Evolutionary conservation across 2,329 filamentous ascomycete species (phyloP), one percentile per base, ranked within the genome.

Genomic region (Ceratocystis huliohia): DNA sequence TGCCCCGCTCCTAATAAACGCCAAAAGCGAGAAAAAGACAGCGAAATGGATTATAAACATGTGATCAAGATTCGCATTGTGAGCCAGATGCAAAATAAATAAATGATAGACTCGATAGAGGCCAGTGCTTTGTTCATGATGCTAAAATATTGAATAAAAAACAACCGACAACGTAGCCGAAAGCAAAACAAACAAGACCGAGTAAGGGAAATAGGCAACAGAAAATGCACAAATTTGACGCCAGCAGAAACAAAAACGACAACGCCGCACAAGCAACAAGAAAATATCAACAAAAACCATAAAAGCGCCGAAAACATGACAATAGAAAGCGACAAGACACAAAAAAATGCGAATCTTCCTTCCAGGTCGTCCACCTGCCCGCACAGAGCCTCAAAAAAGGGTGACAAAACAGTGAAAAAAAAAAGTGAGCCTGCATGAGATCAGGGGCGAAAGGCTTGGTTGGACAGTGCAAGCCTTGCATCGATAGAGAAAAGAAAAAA

Each of bases 141-240:
- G 56, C 28, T 59, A 59, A 20, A 59, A 59, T 59, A 59, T 59
- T 59, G 56, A 59, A 59, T 33, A 59, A 37, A 57, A 59, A 59
- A 59, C 56, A 37, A 59, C 56, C 56, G 45, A 64, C 44, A 63
- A 66, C 20, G 48, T 48, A 45, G 17, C 61, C 57, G 53, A 37
- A 25, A 44, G 28, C 30, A 25, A 37, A 28, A 59, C 25, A 64
- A 61, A 63, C 6, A 15, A 22, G 48, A 45, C 45, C 20, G n/a
- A 56, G 37, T 41, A 41, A 41, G 37, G 3, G 46, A 22, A 63
- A 57, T 63, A 66, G 63, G 25, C 48, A 63, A 45, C 20, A 63
- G 44, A 63, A 46, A 63, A 63, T 45, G 44, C 61, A 63, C 61
- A 44, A 44, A 63, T 46, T 63, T 63, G 37, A 44, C 44, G 56